Evolutionary conservation across 2,329 filamentous ascomycete genomes (phyloP), one percentile per base, ranked within the genome.

Genomic region (Ambrosiella beaveri): DNA sequence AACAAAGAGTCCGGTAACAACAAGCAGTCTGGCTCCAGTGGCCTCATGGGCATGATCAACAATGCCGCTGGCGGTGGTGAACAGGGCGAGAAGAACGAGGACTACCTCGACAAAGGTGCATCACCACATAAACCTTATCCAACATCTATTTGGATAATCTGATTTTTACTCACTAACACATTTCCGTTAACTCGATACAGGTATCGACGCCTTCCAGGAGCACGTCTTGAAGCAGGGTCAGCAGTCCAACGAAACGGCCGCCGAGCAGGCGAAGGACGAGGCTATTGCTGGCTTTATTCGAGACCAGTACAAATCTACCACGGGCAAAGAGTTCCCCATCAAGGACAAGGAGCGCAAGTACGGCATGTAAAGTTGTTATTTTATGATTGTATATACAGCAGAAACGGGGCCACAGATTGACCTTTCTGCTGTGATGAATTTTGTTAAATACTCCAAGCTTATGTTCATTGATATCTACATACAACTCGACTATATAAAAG

Each of bases 261-360:
- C 81, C 17, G 88, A 94, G 71, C 87, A 94, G 71, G 85, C 84
- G 64, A 90, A 91, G 73, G 88, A 93, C 68, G 84, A 88, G 69
- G 74, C 85, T 68, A 86, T 90, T 64, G 81, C 79, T 36, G 84
- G 88, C 68, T 83, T 78, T 68, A 80, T 91, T 64, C 79, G 86
- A 41, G 70, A 69, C 47, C 73, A 85, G 69, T 90, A 88, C 76
- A 88, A 88, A 76, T 71, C 64, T 52, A 66, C 71, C 0, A 85
- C 83, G 0, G 87, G 87, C 60, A 79, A 71, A 5, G 86, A 90
- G 7, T 68, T 90, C 57, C 81, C 82, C 36, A 71, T 88, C 68
- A 73, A 78, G 66, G 86, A 89, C 69, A 88, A 88, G 74, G 73
- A 81, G 5, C 69, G 68, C 63, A 65, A 70, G 49, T 67, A 64